Conservation (phyloP, 306 rosid species). For the Lablab purpureus region DNA sequence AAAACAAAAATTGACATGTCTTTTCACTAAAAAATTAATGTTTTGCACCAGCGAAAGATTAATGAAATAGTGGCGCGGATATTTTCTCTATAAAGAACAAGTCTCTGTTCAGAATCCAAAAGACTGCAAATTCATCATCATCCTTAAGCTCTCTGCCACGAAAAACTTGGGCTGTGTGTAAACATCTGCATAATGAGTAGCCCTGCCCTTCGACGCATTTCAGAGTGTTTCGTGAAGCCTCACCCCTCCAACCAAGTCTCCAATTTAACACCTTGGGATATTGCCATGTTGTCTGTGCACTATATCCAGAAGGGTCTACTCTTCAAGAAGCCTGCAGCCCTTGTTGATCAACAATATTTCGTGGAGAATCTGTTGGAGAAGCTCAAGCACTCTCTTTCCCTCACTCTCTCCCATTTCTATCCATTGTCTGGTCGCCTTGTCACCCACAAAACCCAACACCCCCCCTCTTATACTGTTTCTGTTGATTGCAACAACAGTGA, state of each 20-base stretch:
- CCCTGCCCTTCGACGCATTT: background rate
- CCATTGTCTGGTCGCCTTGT: conserved; percentile 62
- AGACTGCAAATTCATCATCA: too few relatives aligned
- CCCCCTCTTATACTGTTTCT: conserved; percentile 41
- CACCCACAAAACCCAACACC: conserved; percentile 40
- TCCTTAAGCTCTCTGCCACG: too few relatives aligned
- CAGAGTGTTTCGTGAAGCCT: conserved; percentile 50
- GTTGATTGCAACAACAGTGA: conserved; percentile 52
- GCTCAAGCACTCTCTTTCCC: conserved; percentile 59
- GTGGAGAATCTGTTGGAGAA: conserved; percentile 37
- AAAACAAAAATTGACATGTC: too few relatives aligned
- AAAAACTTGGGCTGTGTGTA: too few relatives aligned
- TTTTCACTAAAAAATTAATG: too few relatives aligned
- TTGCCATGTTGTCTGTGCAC: conserved; percentile 52
- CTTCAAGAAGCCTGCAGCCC: conserved; percentile 52
- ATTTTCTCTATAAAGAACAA: too few relatives aligned
- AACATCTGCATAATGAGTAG: background rate
- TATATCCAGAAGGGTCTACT: conserved; percentile 73
- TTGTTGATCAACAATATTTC: conserved; percentile 4
- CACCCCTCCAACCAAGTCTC: background rate
- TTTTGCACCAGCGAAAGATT: too few relatives aligned
- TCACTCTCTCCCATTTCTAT: conserved; percentile 61
- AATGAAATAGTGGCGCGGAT: too few relatives aligned
- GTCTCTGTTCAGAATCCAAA: too few relatives aligned
- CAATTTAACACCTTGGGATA: conserved; percentile 57